These are phyloP conservation scores for Phaffomyces antillensis DNA, from an alignment of 805 yeast genomes.

Conservation along the genomic window DNA sequence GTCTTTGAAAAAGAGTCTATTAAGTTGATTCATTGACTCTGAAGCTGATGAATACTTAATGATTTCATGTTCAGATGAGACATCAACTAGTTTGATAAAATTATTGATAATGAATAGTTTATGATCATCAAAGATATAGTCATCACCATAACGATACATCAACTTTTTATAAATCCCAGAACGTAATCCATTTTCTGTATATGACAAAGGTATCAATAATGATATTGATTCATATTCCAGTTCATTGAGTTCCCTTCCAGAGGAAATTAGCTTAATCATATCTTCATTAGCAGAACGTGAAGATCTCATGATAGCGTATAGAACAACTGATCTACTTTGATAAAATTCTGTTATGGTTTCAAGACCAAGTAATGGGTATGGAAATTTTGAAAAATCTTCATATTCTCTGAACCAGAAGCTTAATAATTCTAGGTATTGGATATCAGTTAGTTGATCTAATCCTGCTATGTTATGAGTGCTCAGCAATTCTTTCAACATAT, in stretches of 20 bases:
- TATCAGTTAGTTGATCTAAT: conserved; percentile 1
- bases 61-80: conserved; percentile 24
- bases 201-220: conserved; percentile 37
- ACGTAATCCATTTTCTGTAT: conserved; percentile 32
- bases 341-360: conserved; percentile 2
- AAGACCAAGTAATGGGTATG: conserved; percentile 9
- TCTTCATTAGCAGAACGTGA: neutral
- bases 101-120: conserved; percentile 28
- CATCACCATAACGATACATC: conserved; percentile 12
- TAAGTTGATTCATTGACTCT: neutral
- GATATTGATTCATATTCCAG: conserved; percentile 30
- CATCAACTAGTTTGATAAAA: conserved; percentile 34
- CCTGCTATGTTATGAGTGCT: neutral
- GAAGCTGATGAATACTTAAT: conserved; percentile 10
- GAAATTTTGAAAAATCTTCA: conserved; percentile 6
- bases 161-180: conserved; percentile 24
- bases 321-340: conserved; percentile 26
- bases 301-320: conserved; percentile 33
- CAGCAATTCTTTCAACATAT: neutral
- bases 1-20: neutral
- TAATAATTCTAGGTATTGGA: conserved; percentile 11
- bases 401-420: conserved; percentile 6
- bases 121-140: conserved; percentile 16
- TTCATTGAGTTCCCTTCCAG: conserved; percentile 6
- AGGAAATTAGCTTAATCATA: neutral